Conservation (phyloP, 2,329 filamentous ascomycete species). For the Aspergillus jensenii region DNA sequence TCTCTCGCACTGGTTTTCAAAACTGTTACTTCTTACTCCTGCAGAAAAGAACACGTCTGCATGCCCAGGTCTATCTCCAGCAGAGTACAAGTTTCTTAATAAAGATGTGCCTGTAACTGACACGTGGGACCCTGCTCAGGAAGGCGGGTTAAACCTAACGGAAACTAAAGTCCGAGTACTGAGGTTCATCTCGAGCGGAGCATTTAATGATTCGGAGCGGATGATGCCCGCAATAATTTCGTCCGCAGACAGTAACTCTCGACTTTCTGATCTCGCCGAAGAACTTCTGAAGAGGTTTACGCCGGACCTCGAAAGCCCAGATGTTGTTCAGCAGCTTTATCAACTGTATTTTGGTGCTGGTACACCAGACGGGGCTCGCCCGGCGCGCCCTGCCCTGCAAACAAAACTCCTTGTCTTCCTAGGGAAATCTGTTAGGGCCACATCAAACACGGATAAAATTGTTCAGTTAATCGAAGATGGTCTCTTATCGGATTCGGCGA, state of each 20-base stretch:
- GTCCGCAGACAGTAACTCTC: constrained; percentile 76
- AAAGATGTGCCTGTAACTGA: constrained; percentile 48
- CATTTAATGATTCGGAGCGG: constrained; percentile 79
- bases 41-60: constrained; percentile 41
- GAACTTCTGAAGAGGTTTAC: constrained; percentile 80
- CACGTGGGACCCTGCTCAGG: constrained; percentile 63
- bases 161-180: constrained; percentile 70
- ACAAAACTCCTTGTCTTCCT: constrained; percentile 74
- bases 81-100: constrained; percentile 70
- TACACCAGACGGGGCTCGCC: constrained; percentile 40
- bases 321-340: constrained; percentile 66
- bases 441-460: constrained; percentile 67
- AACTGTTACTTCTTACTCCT: constrained; percentile 69
- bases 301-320: constrained; percentile 65
- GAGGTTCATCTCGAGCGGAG: constrained; percentile 75
- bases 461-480: constrained; percentile 68
- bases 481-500: constrained; percentile 50
- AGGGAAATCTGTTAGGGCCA: constrained; percentile 72
- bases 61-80: constrained; percentile 62
- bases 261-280: constrained; percentile 80
- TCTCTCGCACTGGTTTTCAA: constrained; percentile 72
- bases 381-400: constrained; percentile 67
- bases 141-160: constrained; percentile 64
- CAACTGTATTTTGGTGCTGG: constrained; percentile 67
- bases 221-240: constrained; percentile 83